Base-by-base conservation (phyloP, 805 yeast genomes). In the Cephaloascus fragrans region DNA sequence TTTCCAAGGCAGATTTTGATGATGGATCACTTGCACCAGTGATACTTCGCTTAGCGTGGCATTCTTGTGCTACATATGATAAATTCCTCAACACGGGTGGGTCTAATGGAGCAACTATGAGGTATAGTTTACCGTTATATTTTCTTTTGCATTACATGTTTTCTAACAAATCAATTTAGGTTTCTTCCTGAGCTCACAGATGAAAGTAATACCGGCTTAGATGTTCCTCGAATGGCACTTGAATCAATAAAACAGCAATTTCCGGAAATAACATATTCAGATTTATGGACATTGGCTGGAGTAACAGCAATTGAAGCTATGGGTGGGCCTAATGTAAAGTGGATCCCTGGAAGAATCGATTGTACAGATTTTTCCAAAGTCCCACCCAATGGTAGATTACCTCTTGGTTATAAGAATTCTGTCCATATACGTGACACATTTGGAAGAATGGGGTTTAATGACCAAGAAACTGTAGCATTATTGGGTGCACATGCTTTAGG, bases 21-120 rank as follows among this genome's bases (percentile, higher is more conserved):
- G 80, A 77, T 46, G 77, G 75, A 29, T 76, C 80, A 19, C 81
- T 77, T 44, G 93, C 89, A 1, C 96, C 95, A 8, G 76, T 81
- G 14, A 62, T 86, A 32, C 76, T 86, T 18, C 75, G 95, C 50
- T 69, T 84, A 40, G 83, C 95, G 19, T 86, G 95, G 95, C 95
- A 86, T 55, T 74, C 81, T 28, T 73, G 85, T 41, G 95, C 94
- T n/a, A 83, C 93, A 16, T 87, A 69, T 57, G 86, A 84, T 50
- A 64, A 63, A 46, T 55, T 58, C 35, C 65, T 53, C 19, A 60
- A 62, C 6, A 62, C 65, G 15, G 86, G 85, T 34, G 86, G 87
- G 2, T 76, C 85, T 1, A 77, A 69, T 49, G 86, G 87, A 34
- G 87, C 86, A 36, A 80, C 88, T 12, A 77, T 79, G 72, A 64